Evolutionary conservation across 2,329 filamentous ascomycete genomes (phyloP), one percentile per base, ranked within the genome.

Genomic region (Plectosphaerella sp.): DNA sequence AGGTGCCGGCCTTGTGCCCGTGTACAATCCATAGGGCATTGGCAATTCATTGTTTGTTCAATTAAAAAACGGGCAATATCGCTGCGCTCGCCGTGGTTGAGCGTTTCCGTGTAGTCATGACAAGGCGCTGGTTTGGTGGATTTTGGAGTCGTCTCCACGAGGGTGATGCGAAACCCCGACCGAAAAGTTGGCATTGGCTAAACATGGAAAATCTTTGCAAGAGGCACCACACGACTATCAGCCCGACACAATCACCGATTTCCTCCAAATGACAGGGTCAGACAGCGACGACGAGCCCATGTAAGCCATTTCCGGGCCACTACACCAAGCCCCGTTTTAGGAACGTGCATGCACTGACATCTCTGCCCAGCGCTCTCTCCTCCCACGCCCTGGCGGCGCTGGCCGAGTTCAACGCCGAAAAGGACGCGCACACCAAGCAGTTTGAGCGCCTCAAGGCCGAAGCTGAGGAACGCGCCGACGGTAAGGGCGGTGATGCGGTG

Each of bases 371-470:
- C 54, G 74, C 77, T 54, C 81, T 94, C 54, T 88, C 88, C 6
- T 73, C 79, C 37, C 76, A 80, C 55, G 79, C 89, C 4, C 75
- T 92, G 42, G 79, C 78, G 24, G 85, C 86, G n/a, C 75, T 93
- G 53, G 78, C 86, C 65, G 79, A 86, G 56, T 93, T 94, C 71
- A 87, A 89, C 63, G 72, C 76, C 46, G 89, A 93, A 67, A 82
- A 85, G 57, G 87, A 91, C 65, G 79, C 78, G 14, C 78, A 80
- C 52, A 74, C 78, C 53, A 80, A 84, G 61, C 78, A 81, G 48
- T 90, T 93, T 58, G 83, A 88, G 65, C 78, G 83, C 56, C 73
- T 93, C 49, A 84, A 84, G 67, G 71, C 73, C 11, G 73, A 77
- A 36, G 82, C 84, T 1, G 85, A 88, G 62, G 72, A 78, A 46